A percentile compares a stretch with the other conserved stretches of the same genome.
These are phyloP conservation scores for Castanea mollissima DNA, from an alignment of 306 rosid genomes.

Conservation along the genomic window DNA sequence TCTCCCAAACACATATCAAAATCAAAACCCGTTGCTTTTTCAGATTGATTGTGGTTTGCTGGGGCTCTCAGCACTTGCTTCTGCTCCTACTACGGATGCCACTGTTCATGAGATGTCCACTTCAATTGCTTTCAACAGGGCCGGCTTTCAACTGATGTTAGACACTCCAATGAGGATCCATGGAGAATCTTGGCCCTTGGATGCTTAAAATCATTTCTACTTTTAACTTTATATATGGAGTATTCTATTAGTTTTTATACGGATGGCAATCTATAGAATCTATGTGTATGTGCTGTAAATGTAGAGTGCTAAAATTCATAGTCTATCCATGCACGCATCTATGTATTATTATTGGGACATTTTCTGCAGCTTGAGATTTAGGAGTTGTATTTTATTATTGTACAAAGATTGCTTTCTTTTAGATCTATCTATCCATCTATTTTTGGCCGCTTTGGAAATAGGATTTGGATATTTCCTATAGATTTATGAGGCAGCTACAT, in stretches of 20 bases:
- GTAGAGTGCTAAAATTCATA: neutral
- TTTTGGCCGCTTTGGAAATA: neutral
- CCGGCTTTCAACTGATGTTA: conserved; percentile 21
- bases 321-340: neutral
- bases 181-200: conserved; percentile 38
- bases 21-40: conserved; percentile 21
- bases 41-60: conserved; percentile 34
- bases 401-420: neutral
- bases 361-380: neutral
- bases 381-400: neutral
- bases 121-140: conserved; percentile 32
- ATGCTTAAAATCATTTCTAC: conserved; percentile 2
- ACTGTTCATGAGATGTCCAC: conserved; percentile 31
- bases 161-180: conserved; percentile 33
- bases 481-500: neutral
- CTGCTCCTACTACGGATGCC: conserved; percentile 12
- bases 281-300: neutral
- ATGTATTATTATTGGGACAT: neutral
- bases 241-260: neutral
- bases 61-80: conserved; percentile 18
- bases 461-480: neutral
- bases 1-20: conserved; percentile 9
- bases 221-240: neutral
- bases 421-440: neutral
- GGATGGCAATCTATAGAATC: neutral